Percentiles rank a stretch among this genome's conserved stretches.
Evolutionary conservation across 148 eudicot genomes (phyloP).

Genomic region (Pouteria glomerata): DNA sequence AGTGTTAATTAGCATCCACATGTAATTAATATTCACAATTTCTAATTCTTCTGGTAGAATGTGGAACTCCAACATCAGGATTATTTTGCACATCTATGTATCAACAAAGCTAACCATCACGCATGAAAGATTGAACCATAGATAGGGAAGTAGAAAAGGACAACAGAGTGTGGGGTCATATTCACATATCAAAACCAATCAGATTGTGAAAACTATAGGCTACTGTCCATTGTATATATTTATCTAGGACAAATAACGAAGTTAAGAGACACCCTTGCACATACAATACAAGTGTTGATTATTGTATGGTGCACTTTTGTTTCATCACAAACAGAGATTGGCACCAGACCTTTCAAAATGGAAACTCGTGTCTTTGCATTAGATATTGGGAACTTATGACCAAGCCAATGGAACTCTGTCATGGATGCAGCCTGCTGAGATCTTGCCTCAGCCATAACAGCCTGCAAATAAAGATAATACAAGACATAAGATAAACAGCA

Average conservation of each 20-base stretch:
- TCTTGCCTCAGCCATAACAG: constrained; percentile 95
- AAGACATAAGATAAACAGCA: not conserved
- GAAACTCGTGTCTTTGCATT: constrained; percentile 95
- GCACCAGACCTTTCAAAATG: constrained; percentile 71
- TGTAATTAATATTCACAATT: not conserved
- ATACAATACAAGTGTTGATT: not conserved
- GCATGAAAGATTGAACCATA: not conserved
- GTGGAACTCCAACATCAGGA: constrained; percentile 7
- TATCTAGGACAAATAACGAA: constrained; percentile 9
- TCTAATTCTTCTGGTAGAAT: not conserved
- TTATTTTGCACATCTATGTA: not conserved
- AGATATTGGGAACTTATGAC: constrained; percentile 75
- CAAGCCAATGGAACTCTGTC: constrained; percentile 97
- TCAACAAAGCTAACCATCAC: too few relatives aligned
- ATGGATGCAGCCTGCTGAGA: constrained; percentile 97
- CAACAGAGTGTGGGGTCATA: constrained; percentile 2
- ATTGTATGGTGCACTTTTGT: not conserved
- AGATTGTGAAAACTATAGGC: not conserved
- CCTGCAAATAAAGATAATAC: constrained; percentile 44
- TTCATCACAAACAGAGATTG: not conserved
- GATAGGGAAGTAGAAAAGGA: not conserved
- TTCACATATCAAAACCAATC: not conserved
- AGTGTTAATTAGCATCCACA: not conserved
- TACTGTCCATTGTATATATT: not conserved
- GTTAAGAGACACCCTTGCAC: not conserved